Percentiles rank a stretch among this genome's conserved stretches.
Evolutionary conservation across 2,329 filamentous ascomycete species (phyloP).

Genomic region (Neonectria faginata): DNA sequence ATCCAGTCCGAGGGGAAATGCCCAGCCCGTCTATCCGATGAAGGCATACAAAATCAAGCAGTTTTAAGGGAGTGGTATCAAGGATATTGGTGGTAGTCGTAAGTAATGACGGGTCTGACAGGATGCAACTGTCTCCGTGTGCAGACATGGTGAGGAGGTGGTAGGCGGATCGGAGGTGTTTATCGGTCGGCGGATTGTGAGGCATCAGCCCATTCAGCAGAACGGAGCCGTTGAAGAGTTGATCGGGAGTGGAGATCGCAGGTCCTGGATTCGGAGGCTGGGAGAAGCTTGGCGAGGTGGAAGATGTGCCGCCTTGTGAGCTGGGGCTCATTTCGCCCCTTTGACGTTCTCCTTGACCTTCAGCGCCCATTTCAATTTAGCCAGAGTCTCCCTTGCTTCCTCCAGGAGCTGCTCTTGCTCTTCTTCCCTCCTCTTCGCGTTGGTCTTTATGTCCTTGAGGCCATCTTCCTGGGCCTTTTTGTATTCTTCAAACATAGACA

Average conservation of each 20-base stretch:
- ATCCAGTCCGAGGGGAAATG: constrained; percentile 37
- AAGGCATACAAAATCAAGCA: constrained; percentile 29
- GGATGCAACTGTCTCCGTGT: constrained; percentile 23
- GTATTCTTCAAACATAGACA: constrained; percentile 71
- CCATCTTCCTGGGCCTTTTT: constrained; percentile 72
- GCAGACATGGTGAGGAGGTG: constrained; percentile 7
- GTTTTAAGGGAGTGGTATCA: constrained; percentile 45
- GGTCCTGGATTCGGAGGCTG: neutral
- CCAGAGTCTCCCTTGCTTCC: constrained; percentile 69
- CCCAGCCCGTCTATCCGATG: constrained; percentile 40
- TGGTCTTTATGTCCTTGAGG: constrained; percentile 68
- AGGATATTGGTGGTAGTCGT: constrained; percentile 34
- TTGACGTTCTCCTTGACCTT: constrained; percentile 72
- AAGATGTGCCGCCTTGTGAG: neutral
- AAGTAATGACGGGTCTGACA: constrained; percentile 32
- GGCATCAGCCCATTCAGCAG: neutral
- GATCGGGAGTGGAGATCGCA: neutral
- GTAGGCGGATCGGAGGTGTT: neutral
- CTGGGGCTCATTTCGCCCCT: constrained; percentile 59
- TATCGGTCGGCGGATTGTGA: neutral
- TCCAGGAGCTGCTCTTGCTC: constrained; percentile 70
- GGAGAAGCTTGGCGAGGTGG: neutral
- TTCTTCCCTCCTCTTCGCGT: constrained; percentile 67
- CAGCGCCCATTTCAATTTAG: constrained; percentile 80
- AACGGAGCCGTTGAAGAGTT: too few relatives aligned